Conservation (phyloP, 108 stramenopile species). For the Chaetoceros muelleri region DNA sequence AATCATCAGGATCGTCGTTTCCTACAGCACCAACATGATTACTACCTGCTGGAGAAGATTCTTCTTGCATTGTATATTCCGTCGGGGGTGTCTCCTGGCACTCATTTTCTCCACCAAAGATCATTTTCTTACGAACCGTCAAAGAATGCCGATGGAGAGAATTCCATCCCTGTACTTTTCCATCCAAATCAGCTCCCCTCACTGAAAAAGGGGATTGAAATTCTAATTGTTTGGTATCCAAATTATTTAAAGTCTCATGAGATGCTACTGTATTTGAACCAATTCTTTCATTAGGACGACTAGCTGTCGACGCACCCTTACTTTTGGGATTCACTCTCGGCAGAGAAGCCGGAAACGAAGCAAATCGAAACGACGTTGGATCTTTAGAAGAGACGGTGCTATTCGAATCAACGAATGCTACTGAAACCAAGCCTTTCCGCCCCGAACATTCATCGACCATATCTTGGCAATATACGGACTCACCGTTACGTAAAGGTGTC, state of each 20-base stretch:
- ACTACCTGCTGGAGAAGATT: not conserved
- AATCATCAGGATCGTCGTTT: slow-evolving; percentile 23
- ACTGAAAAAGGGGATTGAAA: too few species aligned
- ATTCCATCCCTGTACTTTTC: too few species aligned
- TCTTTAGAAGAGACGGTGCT: too few species aligned
- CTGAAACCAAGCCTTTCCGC: too few species aligned
- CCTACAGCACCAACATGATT: not conserved
- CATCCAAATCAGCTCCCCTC: too few species aligned
- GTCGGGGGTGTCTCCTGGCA: slow-evolving; percentile 3
- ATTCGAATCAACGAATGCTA: too few species aligned
- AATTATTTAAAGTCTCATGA: too few species aligned
- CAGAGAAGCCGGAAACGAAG: slow-evolving; percentile 75
- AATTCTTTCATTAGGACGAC: slow-evolving; percentile 1
- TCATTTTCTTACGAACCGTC: slow-evolving; percentile 6
- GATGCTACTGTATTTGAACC: not conserved
- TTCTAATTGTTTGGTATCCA: slow-evolving; percentile 14
- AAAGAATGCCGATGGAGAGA: too few species aligned
- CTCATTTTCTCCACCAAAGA: slow-evolving; percentile 3
- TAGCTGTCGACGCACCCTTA: slow-evolving; percentile 5
- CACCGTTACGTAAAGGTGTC: too few species aligned
- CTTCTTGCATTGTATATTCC: too few species aligned
- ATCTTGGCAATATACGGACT: too few species aligned
- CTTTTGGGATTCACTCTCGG: slow-evolving; percentile 57
- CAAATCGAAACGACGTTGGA: slow-evolving; percentile 62
- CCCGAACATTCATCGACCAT: too few species aligned